A percentile compares a stretch with the other conserved stretches of the same genome.
Evolutionary conservation across 2,329 filamentous ascomycete genomes (phyloP).

Genomic region (Claviceps humidiphila): DNA sequence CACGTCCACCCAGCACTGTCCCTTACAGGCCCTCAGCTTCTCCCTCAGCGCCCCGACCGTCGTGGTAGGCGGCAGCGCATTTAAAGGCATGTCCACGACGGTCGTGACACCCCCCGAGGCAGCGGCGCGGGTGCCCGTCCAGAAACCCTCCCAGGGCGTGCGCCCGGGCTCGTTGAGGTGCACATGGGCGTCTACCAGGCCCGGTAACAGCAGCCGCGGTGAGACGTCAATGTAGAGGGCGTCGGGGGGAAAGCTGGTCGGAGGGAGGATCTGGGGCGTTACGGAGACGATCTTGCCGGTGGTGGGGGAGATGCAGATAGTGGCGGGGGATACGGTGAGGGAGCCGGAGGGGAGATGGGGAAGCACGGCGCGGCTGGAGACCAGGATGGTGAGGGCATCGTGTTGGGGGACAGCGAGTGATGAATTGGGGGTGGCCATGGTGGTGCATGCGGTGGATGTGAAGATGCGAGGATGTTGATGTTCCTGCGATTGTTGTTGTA

Average conservation of each 20-base stretch:
- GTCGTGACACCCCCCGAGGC: constrained; percentile 95
- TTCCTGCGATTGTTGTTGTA: too few relatives aligned
- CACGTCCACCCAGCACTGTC: constrained; percentile 97
- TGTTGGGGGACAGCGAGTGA: constrained; percentile 18
- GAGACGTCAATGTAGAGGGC: constrained; percentile 73
- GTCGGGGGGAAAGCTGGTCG: constrained; percentile 57
- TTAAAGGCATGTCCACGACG: constrained; percentile 93
- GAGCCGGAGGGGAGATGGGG: constrained; percentile 51
- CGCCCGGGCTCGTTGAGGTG: constrained; percentile 94
- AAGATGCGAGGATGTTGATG: background rate
- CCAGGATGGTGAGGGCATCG: constrained; percentile 52
- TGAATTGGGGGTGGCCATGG: background rate
- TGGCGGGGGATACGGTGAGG: constrained; percentile 61
- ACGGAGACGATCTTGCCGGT: constrained; percentile 80
- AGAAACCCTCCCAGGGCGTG: constrained; percentile 98
- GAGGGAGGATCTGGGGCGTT: constrained; percentile 59
- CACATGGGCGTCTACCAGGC: constrained; percentile 91
- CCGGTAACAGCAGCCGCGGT: constrained; percentile 73
- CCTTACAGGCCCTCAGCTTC: constrained; percentile 71
- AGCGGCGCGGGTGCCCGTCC: constrained; percentile 83
- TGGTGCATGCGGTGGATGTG: background rate
- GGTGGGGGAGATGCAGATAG: constrained; percentile 60
- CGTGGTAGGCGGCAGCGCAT: constrained; percentile 92
- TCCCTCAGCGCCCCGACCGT: constrained; percentile 69
- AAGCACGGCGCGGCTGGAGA: constrained; percentile 72